Evolutionary conservation across 108 stramenopile genomes (phyloP), one percentile per base, ranked within the genome.

Genomic region (Epithemia pelagica): DNA sequence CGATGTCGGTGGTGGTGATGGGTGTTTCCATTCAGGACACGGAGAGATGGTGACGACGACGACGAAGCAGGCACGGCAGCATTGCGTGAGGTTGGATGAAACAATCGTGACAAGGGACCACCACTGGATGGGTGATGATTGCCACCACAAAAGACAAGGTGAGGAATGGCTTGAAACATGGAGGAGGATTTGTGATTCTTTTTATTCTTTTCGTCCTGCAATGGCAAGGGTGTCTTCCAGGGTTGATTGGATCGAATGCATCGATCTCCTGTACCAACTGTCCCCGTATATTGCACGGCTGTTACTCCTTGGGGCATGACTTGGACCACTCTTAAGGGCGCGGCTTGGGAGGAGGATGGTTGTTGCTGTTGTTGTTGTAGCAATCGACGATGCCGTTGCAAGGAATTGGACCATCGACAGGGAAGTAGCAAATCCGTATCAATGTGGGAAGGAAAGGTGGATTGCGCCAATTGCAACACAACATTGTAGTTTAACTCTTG

Each of bases 231-330:
- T n/a, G 74, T 63, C 15, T 83, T 77, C 33, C 86, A 65, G 1
- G 89, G 85, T 63, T 67, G 62, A 76, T 90, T 77, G 46, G 83
- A 69, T 29, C 77, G 77, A 61, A 90, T 71, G 65, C 82, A 86
- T 26, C 85, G 83, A 77, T 90, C 83, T 28, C 89, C 89, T 27
- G 52, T 63, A 10, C 89, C 89, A 52, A 86, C 75, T 22, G 37
- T 30, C 46, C 85, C 85, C 18, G 68, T 75, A 71, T 74, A 90
- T 61, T 80, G 85, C 71, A 85, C 52, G 25, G 59, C 59, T 30
- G 55, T 20, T 10, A 58, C 26, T 7, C 7, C 15, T 58, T 7
- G 56, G 15, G 21, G 8, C 15, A 21, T 58, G 25, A 8, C 56
- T 27, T 26, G 18, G 15, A 27, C 22, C 7, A 27, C 8, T 18